phyloP scores from a whole-genome alignment of 148 eudicot species.

The Cornus controversa region DNA sequence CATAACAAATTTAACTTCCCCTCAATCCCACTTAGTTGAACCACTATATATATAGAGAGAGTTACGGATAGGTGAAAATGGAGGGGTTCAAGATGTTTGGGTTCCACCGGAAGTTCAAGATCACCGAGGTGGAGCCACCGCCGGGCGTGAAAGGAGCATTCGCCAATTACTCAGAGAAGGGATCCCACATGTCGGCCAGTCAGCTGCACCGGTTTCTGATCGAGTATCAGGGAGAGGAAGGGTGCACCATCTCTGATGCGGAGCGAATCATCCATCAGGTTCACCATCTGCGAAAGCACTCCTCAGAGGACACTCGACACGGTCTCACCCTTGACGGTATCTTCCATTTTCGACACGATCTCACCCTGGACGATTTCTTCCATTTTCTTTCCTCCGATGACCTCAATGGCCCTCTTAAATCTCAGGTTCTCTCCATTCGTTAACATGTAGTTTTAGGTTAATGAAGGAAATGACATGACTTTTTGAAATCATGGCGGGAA shows the following conservation, averaged over 20 bases:
- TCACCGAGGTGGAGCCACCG: conserved; percentile 65
- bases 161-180: conserved; percentile 29
- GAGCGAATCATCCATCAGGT: conserved; percentile 40
- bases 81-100: conserved; percentile 58
- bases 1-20: too few species aligned
- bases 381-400: conserved; percentile 54
- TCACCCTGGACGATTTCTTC: conserved; percentile 75
- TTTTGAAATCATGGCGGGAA: too few species aligned
- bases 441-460: too few species aligned
- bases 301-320: conserved; percentile 22
- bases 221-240: conserved; percentile 57
- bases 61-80: conserved; percentile 23
- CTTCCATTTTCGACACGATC: conserved; percentile 43
- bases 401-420: conserved; percentile 59
- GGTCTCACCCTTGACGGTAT: conserved; percentile 64
- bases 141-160: conserved; percentile 65
- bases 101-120: conserved; percentile 72
- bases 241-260: conserved; percentile 28
- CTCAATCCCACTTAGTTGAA: too few species aligned
- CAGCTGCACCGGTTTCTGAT: conserved; percentile 58
- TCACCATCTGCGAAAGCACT: conserved; percentile 28
- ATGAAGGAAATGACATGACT: too few species aligned
- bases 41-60: neutral
- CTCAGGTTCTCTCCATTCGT: conserved; percentile 38
- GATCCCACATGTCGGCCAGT: conserved; percentile 37